A percentile compares a stretch with the other conserved stretches of the same genome.
Evolutionary conservation across 805 yeast species (phyloP).

Genomic region (Cyberlindnera meyerae): DNA sequence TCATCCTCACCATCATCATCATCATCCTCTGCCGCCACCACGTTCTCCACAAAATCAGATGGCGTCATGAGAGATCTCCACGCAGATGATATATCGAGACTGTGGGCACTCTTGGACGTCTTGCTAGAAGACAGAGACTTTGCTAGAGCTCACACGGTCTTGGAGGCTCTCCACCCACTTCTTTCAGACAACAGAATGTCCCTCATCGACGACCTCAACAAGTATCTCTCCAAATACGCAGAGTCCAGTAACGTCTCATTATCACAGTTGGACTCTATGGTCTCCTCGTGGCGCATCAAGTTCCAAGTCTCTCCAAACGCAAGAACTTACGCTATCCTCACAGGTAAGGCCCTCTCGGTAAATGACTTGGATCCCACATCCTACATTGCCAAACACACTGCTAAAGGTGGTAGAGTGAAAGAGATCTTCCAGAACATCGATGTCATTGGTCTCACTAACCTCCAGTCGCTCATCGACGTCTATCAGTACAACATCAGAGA

Average conservation of each 20-base stretch:
- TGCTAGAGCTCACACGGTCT: conserved; percentile 63
- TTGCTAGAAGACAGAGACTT: conserved; percentile 62
- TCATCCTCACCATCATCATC: no score
- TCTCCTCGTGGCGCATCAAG: conserved; percentile 28
- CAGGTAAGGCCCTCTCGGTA: conserved; percentile 27
- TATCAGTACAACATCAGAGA: conserved; percentile 18
- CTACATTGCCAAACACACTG: conserved; percentile 25
- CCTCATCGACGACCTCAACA: conserved; percentile 64
- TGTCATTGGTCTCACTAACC: conserved; percentile 43
- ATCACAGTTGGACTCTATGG: conserved; percentile 39
- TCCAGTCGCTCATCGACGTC: conserved; percentile 27
- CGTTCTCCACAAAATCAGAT: conserved; percentile 21
- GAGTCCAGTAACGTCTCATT: conserved; percentile 31
- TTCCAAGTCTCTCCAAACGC: conserved; percentile 42
- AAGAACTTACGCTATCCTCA: conserved; percentile 55
- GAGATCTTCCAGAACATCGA: conserved; percentile 35
- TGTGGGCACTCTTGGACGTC: conserved; percentile 78
- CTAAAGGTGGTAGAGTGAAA: conserved; percentile 24
- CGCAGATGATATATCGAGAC: conserved; percentile 55
- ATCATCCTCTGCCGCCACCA: no score
- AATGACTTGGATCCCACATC: conserved; percentile 18
- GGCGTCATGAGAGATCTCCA: conserved; percentile 21
- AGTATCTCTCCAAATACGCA: conserved; percentile 45
- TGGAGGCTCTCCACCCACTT: conserved; percentile 55
- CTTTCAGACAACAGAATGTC: conserved; percentile 36